These are phyloP conservation scores for Acanthamoeba sp. DNA, from an alignment of 208 protist genomes.

Conservation along the genomic window DNA sequence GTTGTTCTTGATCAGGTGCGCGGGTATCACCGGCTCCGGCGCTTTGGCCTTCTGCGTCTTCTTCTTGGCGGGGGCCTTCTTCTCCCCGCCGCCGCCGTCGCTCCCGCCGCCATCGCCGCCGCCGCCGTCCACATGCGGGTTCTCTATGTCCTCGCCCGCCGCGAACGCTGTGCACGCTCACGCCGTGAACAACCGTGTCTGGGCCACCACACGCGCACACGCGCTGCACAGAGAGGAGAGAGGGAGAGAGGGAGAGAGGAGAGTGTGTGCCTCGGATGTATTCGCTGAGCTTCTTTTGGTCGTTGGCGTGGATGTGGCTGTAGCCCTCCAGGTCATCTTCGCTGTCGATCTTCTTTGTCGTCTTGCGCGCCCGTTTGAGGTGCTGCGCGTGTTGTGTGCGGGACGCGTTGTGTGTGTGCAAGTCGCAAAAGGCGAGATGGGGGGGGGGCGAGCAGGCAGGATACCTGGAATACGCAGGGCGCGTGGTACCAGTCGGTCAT, in stretches of 20 bases:
- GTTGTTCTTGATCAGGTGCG: not conserved
- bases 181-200: no score
- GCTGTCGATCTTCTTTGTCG: constrained; percentile 67
- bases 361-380: constrained; percentile 60
- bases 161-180: not conserved
- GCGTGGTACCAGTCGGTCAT: constrained; percentile 68
- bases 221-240: not conserved
- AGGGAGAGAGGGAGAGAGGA: not conserved
- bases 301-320: constrained; percentile 34
- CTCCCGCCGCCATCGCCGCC: not conserved
- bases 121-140: constrained; percentile 2
- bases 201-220: not conserved
- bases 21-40: constrained; percentile 53
- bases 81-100: not conserved
- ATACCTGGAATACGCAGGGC: constrained; percentile 65
- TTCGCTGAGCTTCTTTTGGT: constrained; percentile 5
- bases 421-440: not conserved
- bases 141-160: constrained; percentile 39
- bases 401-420: not conserved
- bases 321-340: constrained; percentile 67
- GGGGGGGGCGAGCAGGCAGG: not conserved
- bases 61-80: constrained; percentile 2
- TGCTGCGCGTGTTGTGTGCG: not conserved
- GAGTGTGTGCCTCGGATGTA: constrained; percentile 17
- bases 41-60: constrained; percentile 24